Percentiles rank a stretch among this genome's conserved stretches.
These are phyloP conservation scores for Adenanthera pavonina DNA, from an alignment of 306 rosid genomes.

Conservation along the genomic window DNA sequence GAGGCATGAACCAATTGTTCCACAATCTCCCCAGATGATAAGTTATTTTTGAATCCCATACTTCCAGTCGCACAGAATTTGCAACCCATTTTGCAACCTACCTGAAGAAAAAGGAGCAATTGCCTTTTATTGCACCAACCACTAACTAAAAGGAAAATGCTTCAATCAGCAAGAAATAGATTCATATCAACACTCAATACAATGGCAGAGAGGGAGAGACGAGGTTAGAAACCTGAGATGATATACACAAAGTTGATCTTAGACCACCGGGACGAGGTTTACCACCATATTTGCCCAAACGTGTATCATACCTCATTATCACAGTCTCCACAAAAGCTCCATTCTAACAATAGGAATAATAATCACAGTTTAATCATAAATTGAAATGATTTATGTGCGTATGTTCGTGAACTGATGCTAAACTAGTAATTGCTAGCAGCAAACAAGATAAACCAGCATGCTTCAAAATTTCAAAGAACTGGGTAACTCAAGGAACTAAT, in stretches of 20 bases:
- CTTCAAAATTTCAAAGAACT: neutral
- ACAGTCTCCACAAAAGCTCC: conserved; percentile 91
- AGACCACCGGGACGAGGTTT: conserved; percentile 82
- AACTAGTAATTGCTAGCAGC: neutral
- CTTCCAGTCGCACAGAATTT: conserved; percentile 95
- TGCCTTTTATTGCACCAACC: neutral
- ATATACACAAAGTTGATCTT: conserved; percentile 81
- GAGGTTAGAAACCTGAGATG: conserved; percentile 78
- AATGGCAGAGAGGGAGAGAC: neutral
- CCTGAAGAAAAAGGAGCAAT: conserved; percentile 47
- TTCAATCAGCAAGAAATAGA: neutral
- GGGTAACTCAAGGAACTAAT: neutral
- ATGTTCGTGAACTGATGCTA: neutral
- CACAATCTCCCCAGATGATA: conserved; percentile 80
- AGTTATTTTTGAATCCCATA: conserved; percentile 90
- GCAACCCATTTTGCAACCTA: conserved; percentile 99
- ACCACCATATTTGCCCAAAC: conserved; percentile 78
- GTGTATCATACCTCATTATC: conserved; percentile 83
- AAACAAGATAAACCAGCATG: neutral
- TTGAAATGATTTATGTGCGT: neutral
- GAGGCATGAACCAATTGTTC: conserved; percentile 95
- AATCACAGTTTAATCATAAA: neutral
- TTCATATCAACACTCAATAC: conserved; percentile 6
- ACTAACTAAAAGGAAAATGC: neutral
- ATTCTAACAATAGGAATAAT: conserved; percentile 42